Conservation (phyloP, 306 rosid genomes). For the Arachis stenosperma region DNA sequence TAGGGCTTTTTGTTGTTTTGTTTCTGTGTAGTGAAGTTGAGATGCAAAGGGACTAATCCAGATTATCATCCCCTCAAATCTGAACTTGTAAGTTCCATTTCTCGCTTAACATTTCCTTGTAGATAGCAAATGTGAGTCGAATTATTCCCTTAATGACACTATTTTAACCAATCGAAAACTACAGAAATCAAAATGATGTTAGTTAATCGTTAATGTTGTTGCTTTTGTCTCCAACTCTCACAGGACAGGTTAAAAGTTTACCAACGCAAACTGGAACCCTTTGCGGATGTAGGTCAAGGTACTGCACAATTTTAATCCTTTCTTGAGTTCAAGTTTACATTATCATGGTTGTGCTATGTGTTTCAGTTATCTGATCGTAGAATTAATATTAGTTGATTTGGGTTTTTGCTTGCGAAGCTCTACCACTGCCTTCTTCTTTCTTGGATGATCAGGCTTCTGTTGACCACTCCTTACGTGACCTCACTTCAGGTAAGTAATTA, state of each 20-base stretch:
- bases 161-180: too few species aligned
- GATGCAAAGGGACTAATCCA: conserved; percentile 77
- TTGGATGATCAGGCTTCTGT: conserved; percentile 14
- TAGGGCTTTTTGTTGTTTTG: neutral
- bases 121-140: neutral
- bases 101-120: neutral
- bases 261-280: conserved; percentile 61
- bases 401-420: conserved; percentile 31
- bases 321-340: neutral
- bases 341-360: too few species aligned
- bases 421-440: neutral
- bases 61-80: conserved; percentile 70
- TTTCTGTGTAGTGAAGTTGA: conserved; percentile 69
- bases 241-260: conserved; percentile 77
- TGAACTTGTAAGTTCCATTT: conserved; percentile 70
- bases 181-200: neutral
- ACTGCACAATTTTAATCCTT: conserved; percentile 4
- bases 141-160: too few species aligned
- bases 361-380: conserved; percentile 9
- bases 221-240: conserved; percentile 1
- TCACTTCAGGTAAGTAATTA: conserved; percentile 55
- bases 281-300: conserved; percentile 73
- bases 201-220: neutral
- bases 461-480: conserved; percentile 67
- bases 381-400: conserved; percentile 34